Conservation (phyloP, 176 grass and related monocot species). For the bread wheat (Triticum aestivum) region DNA sequence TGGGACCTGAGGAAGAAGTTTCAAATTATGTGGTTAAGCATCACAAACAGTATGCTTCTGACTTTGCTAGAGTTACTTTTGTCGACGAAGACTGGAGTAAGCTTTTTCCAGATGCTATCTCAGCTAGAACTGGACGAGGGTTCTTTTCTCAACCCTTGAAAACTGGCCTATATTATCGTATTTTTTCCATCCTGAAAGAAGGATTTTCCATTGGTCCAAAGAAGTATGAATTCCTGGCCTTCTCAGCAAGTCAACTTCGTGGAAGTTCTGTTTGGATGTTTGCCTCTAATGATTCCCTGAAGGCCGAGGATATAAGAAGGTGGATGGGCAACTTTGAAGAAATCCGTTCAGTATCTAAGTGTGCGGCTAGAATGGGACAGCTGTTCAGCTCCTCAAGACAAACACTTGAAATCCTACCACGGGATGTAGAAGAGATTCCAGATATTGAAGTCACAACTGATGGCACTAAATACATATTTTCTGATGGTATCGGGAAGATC, state of each 20-base stretch:
- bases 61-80: conserved; percentile 94
- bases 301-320: conserved; percentile 66
- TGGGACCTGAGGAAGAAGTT: conserved; percentile 80
- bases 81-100: conserved; percentile 97
- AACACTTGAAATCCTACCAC: conserved; percentile 47
- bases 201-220: conserved; percentile 74
- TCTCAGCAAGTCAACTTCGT: conserved; percentile 96
- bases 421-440: conserved; percentile 62
- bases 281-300: conserved; percentile 76
- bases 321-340: conserved; percentile 88
- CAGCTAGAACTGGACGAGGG: conserved; percentile 57
- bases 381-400: conserved; percentile 87
- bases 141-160: conserved; percentile 66
- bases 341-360: conserved; percentile 86
- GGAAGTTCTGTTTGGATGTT: conserved; percentile 99
- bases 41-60: conserved; percentile 63
- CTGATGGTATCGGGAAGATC: conserved; percentile 90
- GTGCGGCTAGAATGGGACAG: conserved; percentile 97
- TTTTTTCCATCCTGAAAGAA: conserved; percentile 79
- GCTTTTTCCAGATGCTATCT: conserved; percentile 72
- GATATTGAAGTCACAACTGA: conserved; percentile 83
- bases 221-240: conserved; percentile 94
- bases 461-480: conserved; percentile 75
- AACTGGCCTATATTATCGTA: conserved; percentile 71
- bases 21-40: conserved; percentile 90